phyloP scores from a whole-genome alignment of 352 stramenopile species.

The Pythium brachiatum region DNA sequence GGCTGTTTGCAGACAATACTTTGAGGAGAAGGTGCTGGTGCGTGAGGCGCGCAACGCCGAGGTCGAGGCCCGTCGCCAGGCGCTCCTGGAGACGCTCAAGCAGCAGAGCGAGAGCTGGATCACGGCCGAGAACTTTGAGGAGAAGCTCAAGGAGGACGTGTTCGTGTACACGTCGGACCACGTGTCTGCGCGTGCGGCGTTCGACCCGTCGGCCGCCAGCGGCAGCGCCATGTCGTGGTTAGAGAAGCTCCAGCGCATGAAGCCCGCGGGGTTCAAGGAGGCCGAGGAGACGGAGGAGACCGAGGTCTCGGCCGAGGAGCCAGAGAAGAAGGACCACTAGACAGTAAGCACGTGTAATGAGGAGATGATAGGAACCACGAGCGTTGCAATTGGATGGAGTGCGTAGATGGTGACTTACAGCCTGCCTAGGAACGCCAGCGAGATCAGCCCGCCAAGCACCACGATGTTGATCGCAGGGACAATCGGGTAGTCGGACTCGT shows the following conservation, averaged over 20 bases:
- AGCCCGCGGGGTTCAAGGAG: slow-evolving; percentile 53
- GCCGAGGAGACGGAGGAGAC: slow-evolving; percentile 4
- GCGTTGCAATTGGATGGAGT: background rate
- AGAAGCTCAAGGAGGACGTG: slow-evolving; percentile 83
- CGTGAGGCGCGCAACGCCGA: slow-evolving; percentile 57
- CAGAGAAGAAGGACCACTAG: slow-evolving; percentile 10
- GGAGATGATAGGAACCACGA: background rate
- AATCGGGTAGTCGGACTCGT: slow-evolving; percentile 42
- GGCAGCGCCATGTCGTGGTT: slow-evolving; percentile 81
- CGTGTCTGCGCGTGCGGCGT: slow-evolving; percentile 58
- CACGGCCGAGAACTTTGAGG: slow-evolving; percentile 60
- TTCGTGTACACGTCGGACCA: slow-evolving; percentile 84
- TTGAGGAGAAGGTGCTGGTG: slow-evolving; percentile 78
- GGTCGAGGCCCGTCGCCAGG: slow-evolving; percentile 64
- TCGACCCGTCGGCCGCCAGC: slow-evolving; percentile 63
- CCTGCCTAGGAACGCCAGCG: slow-evolving; percentile 35
- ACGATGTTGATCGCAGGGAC: slow-evolving; percentile 57
- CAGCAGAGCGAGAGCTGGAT: slow-evolving; percentile 73
- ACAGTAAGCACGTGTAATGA: slow-evolving; percentile 4
- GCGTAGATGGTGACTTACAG: too few relatives aligned
- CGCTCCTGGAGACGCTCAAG: slow-evolving; percentile 56
- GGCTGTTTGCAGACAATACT: slow-evolving; percentile 43
- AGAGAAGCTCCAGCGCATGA: slow-evolving; percentile 88
- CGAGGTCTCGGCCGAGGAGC: slow-evolving; percentile 25
- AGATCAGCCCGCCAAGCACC: slow-evolving; percentile 36